Evolutionary conservation across 768 basidiomycete genomes (phyloP), one percentile per base, ranked within the genome.

Genomic region (Boletus reticulatus): DNA sequence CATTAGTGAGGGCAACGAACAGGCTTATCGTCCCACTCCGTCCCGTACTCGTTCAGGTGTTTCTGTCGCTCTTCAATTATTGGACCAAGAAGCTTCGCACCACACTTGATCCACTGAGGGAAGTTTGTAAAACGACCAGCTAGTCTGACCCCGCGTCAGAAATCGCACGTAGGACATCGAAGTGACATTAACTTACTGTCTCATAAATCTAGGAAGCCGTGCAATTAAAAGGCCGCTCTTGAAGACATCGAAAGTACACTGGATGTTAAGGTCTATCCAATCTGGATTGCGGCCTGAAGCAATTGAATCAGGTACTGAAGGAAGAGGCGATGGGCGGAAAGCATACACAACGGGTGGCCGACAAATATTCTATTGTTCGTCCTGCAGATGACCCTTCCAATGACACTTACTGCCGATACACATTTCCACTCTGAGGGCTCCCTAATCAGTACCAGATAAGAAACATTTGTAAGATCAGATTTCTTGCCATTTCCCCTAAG

Each of bases 311-410:
- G 4, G 1, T 13, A 50, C 4, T 16, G 6, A 32, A 13, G 43
- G 20, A 38, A 9, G 27, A 34, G 3, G 38, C 22, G 34, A 10
- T 11, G 31, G 1, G 14, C 4, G 29, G 19, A 16, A 11, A 36
- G 68, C 75, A 24, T 48, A 79, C 81, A 83, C 0, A 78, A 47
- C 2, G 80, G 78, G 19, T 74, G 65, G 0, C 80, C 81, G 8
- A 83, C 75, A 55, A 83, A 78, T 5, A 76, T 51, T 32, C 49
- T 50, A 12, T 50, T 50, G 8, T 19, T 51, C 3, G 72, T 66
- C 34, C 78, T 71, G 36, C 73, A 70, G 12, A 82, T 64, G 16
- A 83, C 66, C 34, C 66, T 58, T 55, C 63, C 67, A 3, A 72
- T 55, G 0, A 58, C 58, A 8, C 67, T 58, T 7, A 70, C 32